Evolutionary conservation across 768 basidiomycete species (phyloP), one percentile per base, ranked within the genome.

Genomic region (Gloeopeniophorella convolvens): DNA sequence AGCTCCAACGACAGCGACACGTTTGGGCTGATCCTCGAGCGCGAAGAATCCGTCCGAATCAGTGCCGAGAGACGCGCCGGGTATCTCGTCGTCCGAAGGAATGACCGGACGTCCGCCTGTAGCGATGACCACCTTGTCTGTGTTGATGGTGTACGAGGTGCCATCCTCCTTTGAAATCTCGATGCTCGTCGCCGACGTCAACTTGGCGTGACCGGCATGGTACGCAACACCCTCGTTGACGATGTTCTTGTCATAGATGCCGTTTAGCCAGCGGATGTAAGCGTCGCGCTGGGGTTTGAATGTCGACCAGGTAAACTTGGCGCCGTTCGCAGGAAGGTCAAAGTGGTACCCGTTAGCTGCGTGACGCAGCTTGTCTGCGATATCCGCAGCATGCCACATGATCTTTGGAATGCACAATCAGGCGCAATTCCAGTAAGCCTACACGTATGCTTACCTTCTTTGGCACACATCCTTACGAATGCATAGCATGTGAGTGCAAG

Each of bases 21-120:
- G 80, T 68, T 85, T 89, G 8, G 96, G 96, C 66, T 95, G 92
- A 44, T 85, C 77, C 57, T 81, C 80, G 37, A 99, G 79, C 37
- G 82, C 89, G 61, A 99, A 99, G 75, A 99, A 99, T 3, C 93
- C 94, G 65, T 99, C 96, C 8, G 91, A 95, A 68, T 84, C 74
- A 57, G 91, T 95, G 23, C 94, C 96, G 36, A 89, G 77, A 32
- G 82, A 83, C 8, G 94, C 93, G 32, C 96, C 96, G 24, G 93
- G 91, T 51, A 98, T 85, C 31, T 79, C 60, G 4, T 84, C 73
- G 11, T 94, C 88, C 16, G 76, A 73, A 2, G 95, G 96, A 32
- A 83, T 70, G 30, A 79, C 82, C 0, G 96, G 94, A 15, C 76
- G 72, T 0, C 96, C 95, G 20, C 96, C 96, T 16, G 86, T 86